Conservation (phyloP, 1,284 basidiomycete species). For the Cutaneotrichosporon cutaneum region DNA sequence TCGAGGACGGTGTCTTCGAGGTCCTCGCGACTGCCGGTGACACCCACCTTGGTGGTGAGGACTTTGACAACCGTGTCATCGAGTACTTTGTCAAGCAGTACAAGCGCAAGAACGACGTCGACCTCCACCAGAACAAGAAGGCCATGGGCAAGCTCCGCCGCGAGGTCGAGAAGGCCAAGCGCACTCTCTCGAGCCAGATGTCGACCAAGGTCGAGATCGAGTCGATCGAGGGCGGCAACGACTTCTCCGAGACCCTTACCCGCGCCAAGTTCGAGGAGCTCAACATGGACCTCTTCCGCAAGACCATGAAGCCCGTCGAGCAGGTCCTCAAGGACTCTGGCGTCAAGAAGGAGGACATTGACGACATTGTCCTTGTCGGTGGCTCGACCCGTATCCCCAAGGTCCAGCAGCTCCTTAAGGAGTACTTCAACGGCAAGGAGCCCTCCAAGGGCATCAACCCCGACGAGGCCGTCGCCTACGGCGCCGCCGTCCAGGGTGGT, state of each 20-base stretch:
- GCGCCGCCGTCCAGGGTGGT: slow-evolving; percentile 98
- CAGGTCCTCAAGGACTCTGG: slow-evolving; percentile 97
- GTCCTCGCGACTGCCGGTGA: slow-evolving; percentile 99
- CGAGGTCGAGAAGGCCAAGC: slow-evolving; percentile 98
- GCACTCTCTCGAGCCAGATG: slow-evolving; percentile 82
- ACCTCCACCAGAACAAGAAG: slow-evolving; percentile 80
- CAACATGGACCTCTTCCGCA: slow-evolving; percentile 97
- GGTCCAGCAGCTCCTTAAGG: slow-evolving; percentile 93
- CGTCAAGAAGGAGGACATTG: slow-evolving; percentile 94
- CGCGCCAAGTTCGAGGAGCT: slow-evolving; percentile 98
- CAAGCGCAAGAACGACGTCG: slow-evolving; percentile 92
- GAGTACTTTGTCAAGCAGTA: slow-evolving; percentile 96
- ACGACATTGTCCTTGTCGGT: slow-evolving; percentile 97
- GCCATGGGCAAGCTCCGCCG: slow-evolving; percentile 97
- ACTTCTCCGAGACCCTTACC: slow-evolving; percentile 91
- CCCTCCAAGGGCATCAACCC: slow-evolving; percentile 96
- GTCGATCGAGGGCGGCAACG: slow-evolving; percentile 89
- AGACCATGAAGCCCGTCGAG: slow-evolving; percentile 99
- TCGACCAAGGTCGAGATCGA: slow-evolving; percentile 72
- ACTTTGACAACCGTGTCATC: slow-evolving; percentile 97
- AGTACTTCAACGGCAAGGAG: slow-evolving; percentile 84
- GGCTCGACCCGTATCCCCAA: slow-evolving; percentile 98
- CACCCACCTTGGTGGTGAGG: slow-evolving; percentile 98
- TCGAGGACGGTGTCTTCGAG: slow-evolving; percentile 98
- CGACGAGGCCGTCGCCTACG: slow-evolving; percentile 98